Percentiles rank a stretch among this genome's conserved stretches.
Evolutionary conservation across 306 rosid species (phyloP).

Genomic region (Quercus suber): DNA sequence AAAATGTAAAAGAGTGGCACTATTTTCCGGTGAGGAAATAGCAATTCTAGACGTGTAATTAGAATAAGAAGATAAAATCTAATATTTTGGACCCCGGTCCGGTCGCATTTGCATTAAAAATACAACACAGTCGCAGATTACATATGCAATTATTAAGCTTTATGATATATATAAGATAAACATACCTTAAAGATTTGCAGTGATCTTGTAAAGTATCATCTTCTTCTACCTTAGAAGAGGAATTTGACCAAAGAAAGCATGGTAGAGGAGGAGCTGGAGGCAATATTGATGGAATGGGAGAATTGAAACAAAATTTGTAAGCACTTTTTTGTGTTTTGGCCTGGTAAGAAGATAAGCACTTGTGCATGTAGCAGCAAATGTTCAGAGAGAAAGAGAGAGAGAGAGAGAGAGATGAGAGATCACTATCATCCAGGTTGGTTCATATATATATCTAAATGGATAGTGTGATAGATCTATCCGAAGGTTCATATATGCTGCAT

Average conservation of each 20-base stretch:
- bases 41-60: not conserved
- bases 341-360: not conserved
- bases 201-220: not conserved
- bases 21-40: not conserved
- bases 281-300: not conserved
- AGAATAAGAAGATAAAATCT: not conserved
- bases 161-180: not conserved
- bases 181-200: not conserved
- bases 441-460: not conserved
- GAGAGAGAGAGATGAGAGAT: not conserved
- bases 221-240: not conserved
- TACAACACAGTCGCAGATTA: not conserved
- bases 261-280: too few species aligned
- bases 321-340: not conserved
- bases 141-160: not conserved
- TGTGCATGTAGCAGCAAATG: not conserved
- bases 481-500: conserved; percentile 15
- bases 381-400: not conserved
- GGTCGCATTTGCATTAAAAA: not conserved
- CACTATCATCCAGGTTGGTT: not conserved
- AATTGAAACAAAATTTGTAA: not conserved
- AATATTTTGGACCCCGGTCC: not conserved
- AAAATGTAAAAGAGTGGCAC: not conserved
- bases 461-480: not conserved
- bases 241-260: not conserved